Base-by-base conservation (phyloP, 176 grass and related monocot species). In the Cymbopogon citratus region DNA sequence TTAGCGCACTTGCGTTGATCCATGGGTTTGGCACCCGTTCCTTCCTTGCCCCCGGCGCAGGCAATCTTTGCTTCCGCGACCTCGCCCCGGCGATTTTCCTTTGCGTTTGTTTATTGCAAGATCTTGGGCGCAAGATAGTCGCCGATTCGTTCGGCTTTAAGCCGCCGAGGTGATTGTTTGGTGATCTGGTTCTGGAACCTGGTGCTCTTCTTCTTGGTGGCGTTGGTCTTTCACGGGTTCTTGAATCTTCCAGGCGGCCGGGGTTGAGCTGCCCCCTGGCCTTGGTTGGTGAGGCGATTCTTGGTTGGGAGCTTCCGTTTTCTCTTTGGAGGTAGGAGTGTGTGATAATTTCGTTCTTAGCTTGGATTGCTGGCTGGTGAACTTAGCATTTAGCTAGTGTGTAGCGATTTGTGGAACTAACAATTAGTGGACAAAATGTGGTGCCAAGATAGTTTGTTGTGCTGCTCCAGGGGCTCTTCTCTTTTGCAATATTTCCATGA, bases 11-110 rank as follows among this genome's bases (percentile, higher is more conserved):
- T 85, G 64, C 73, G 62, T 85, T 65, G 73, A 76, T 73, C 65
- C 18, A 34, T 48, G 83, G 83, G 83, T 89, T 89, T 85, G 66
- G 87, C 36, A 89, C 83, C 35, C n/a, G 83, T 73, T 81, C 83
- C 15, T 81, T 85, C 66, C 78, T 65, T 71, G 48, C 29, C 74
- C 11, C 69, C 16, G 59, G 59, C 59, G 49, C 81, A 73, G 36
- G 38, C 38, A 45, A 84, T 88, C 87, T 84, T 80, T 29, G 81
- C 75, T 45, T 44, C 63, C 36, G 25, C 19, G 82, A 65, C 59
- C 80, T 66, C 27, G 34, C 24, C 75, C 75, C 35, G 25, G 43
- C 62, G 57, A 71, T 85, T 73, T 81, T 45, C 57, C 60, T 48
- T 57, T 76, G 16, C 19, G 23, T 24, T 85, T 81, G 9, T 77